Percentiles rank a stretch among this genome's conserved stretches.
These are phyloP conservation scores for Yarrowia sp. DNA, from an alignment of 805 yeast genomes.

Conservation along the genomic window DNA sequence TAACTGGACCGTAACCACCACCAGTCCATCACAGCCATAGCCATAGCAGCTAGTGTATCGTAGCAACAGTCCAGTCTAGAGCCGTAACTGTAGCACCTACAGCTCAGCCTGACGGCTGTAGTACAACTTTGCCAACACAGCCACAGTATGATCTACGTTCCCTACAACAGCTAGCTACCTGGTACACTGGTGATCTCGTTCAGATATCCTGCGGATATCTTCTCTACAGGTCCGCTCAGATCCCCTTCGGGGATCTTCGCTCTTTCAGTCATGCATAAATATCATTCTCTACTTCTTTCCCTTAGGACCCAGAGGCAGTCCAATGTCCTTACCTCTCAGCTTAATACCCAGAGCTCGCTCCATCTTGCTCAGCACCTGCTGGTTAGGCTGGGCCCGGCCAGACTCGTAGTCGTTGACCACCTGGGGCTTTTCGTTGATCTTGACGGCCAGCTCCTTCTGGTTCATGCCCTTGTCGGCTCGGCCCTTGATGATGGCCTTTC, in stretches of 20 bases:
- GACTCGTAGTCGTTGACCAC: conserved; percentile 95
- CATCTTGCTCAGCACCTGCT: conserved; percentile 85
- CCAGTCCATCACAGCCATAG: no score
- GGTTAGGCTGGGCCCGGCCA: conserved; percentile 95
- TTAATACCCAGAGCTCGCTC: conserved; percentile 94
- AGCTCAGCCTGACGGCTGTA: no score
- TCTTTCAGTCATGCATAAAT: conserved; percentile 4
- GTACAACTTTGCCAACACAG: no score
- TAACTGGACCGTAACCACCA: no score
- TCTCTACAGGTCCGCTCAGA: no score
- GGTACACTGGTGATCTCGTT: no score
- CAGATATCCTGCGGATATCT: not conserved
- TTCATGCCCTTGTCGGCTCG: conserved; percentile 86
- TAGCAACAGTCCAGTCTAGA: no score
- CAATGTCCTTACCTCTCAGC: conserved; percentile 93
- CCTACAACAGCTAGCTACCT: no score
- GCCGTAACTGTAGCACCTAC: no score
- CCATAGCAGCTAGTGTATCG: no score
- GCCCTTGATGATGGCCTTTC: conserved; percentile 79
- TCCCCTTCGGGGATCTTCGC: not conserved
- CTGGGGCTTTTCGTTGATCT: conserved; percentile 92
- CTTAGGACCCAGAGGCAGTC: conserved; percentile 68
- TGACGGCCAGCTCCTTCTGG: conserved; percentile 95
- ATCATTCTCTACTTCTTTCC: conserved; percentile 37
- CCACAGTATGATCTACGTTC: no score